Evolutionary conservation across 257 asterid genomes (phyloP).

Genomic region (Primulina huaijiensis): DNA sequence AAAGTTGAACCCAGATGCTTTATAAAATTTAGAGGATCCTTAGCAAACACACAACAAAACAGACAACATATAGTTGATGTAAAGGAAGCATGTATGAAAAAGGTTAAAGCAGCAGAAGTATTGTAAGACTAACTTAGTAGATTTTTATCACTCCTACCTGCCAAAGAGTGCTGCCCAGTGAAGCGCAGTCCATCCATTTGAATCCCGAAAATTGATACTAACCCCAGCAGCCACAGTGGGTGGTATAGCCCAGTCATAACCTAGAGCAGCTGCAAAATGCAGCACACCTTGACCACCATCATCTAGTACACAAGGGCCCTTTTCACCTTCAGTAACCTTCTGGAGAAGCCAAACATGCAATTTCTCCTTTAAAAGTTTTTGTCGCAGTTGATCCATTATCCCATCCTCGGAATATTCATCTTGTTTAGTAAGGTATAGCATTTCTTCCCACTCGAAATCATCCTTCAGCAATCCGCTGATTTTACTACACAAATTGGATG

Average conservation of each 20-base stretch:
- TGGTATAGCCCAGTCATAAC: conserved; percentile 84
- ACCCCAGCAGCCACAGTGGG: conserved; percentile 80
- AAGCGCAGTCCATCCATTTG: conserved; percentile 91
- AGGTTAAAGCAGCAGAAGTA: conserved; percentile 17
- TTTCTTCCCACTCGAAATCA: conserved; percentile 65
- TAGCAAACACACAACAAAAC: neutral
- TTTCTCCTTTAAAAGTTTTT: conserved; percentile 70
- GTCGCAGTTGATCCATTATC: conserved; percentile 59
- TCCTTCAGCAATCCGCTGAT: conserved; percentile 56
- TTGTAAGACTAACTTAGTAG: neutral
- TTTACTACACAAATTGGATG: conserved; percentile 42
- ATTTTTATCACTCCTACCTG: conserved; percentile 45
- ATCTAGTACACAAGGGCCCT: conserved; percentile 69
- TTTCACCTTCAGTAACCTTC: conserved; percentile 73
- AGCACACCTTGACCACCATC: conserved; percentile 86
- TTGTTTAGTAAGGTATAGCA: conserved; percentile 44
- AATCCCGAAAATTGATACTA: conserved; percentile 78
- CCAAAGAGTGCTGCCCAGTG: conserved; percentile 97
- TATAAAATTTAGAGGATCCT: conserved; percentile 2
- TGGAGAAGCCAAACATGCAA: conserved; percentile 69
- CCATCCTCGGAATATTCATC: conserved; percentile 49
- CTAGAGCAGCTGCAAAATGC: conserved; percentile 86
- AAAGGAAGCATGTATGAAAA: conserved; percentile 18
- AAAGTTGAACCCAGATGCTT: neutral
- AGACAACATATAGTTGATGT: neutral